Evolutionary conservation across 169 alveolate species (phyloP).

Genomic region (Plasmodium gaboni): DNA sequence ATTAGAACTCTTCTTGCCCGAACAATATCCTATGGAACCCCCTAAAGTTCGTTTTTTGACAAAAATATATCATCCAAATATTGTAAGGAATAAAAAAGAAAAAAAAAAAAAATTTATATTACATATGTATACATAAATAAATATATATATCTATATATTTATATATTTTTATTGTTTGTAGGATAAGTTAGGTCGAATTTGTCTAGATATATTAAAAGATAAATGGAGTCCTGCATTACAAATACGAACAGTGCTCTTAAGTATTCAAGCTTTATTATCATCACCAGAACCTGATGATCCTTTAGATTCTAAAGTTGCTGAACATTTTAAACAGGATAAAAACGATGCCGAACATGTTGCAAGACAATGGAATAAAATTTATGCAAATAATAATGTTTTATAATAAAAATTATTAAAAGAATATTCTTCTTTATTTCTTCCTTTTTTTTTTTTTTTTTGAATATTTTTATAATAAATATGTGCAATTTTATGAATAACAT

Average conservation of each 20-base stretch:
- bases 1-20: conserved; percentile 96
- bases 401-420: neutral
- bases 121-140: conserved; percentile 16
- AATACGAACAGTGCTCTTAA: conserved; percentile 96
- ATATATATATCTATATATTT: neutral
- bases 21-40: conserved; percentile 99
- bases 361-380: conserved; percentile 92
- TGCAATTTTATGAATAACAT: too few species aligned
- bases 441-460: too few species aligned
- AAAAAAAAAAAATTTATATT: conserved; percentile 22
- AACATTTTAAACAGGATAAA: conserved; percentile 95
- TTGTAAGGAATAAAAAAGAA: conserved; percentile 80
- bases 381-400: conserved; percentile 86
- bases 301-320: conserved; percentile 96
- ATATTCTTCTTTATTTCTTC: neutral
- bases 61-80: conserved; percentile 99
- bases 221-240: conserved; percentile 99
- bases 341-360: conserved; percentile 93
- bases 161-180: neutral
- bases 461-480: too few species aligned
- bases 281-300: conserved; percentile 99
- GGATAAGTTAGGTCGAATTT: conserved; percentile 98
- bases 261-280: conserved; percentile 97
- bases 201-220: conserved; percentile 98
- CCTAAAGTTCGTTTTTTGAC: conserved; percentile 98